These are phyloP conservation scores for Fusarium poae DNA, from an alignment of 2,329 filamentous ascomycete genomes.

Conservation along the genomic window DNA sequence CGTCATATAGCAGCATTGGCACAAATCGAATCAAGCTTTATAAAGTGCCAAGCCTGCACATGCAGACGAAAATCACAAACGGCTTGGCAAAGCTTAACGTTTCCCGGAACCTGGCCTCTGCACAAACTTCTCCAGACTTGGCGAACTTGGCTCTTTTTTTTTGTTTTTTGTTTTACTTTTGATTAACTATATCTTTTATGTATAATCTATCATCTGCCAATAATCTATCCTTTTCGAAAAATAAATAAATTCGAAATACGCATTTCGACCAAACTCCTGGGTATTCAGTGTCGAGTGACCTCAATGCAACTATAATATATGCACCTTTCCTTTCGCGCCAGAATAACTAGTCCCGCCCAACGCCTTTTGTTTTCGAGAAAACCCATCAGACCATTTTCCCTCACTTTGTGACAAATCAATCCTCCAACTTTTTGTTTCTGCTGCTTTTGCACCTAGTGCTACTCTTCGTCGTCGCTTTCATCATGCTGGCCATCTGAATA, in stretches of 20 bases:
- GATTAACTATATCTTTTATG: neutral
- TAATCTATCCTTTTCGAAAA: neutral
- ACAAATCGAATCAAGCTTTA: conserved; percentile 40
- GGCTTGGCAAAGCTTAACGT: conserved; percentile 53
- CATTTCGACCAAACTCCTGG: conserved; percentile 41
- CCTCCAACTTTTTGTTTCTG: conserved; percentile 36
- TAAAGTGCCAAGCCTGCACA: conserved; percentile 43
- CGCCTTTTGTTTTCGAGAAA: conserved; percentile 30
- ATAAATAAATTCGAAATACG: neutral
- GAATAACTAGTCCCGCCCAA: conserved; percentile 31
- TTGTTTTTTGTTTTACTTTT: neutral
- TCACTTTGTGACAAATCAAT: conserved; percentile 34
- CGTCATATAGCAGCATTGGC: conserved; percentile 26
- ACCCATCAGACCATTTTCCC: conserved; percentile 25
- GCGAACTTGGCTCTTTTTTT: conserved; percentile 22
- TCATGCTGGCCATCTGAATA: conserved; percentile 58
- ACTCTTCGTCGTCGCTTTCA: conserved; percentile 47
- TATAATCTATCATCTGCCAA: neutral
- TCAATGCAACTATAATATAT: conserved; percentile 34
- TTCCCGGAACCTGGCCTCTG: conserved; percentile 37
- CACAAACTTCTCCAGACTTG: conserved; percentile 40
- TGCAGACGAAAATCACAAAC: conserved; percentile 24
- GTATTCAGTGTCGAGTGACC: conserved; percentile 46
- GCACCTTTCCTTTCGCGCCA: conserved; percentile 27
- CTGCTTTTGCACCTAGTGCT: neutral